Base-by-base conservation (phyloP, 164 flowering plant species). In the Magnolia kwangsiensis region DNA sequence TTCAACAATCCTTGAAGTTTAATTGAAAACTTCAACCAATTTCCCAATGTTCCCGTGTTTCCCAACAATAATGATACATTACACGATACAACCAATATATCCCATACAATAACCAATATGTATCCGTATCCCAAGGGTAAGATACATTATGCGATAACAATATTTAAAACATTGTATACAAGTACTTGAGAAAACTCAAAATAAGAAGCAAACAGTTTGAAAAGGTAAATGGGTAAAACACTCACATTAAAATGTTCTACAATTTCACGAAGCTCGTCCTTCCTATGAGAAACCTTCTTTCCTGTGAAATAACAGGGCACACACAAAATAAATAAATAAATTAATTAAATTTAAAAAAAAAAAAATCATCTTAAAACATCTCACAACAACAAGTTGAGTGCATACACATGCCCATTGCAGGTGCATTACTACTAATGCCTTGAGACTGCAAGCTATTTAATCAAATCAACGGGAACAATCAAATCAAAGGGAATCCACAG, bases 161-260 rank as follows among this genome's bases (percentile, higher is more conserved):
- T 27, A 27, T 27, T 37, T 37, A 37, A 37, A 5, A 37, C 6
- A 5, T 37, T 5, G 7, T 37, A 37, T 37, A 37, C 45, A 3
- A 37, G 45, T 37, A 5, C 45, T 37, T 37, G 45, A 37, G 45
- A 37, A 37, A 37, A 37, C 45, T 37, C 45, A 37, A 37, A 37
- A 37, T 37, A 37, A 37, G 45, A 37, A 37, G 45, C 45, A 23
- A 24, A 65, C 14, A 24, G 37, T 24, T 37, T 37, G 45, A 37
- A 37, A 4, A 37, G 6, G 45, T 37, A 4, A 37, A 37, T 37
- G 45, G 45, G 6, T 37, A 37, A 80, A 82, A 76, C 3, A 87
- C 99, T 88, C 82, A 94, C 98, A 84, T 94, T 96, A 79, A 90
- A 96, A 84, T 96, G 93, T 71, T 90, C 97, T 7, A 92, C 87